Evolutionary conservation across 1,139 yeast genomes (phyloP), one percentile per base, ranked within the genome.

Genomic region (Debaryomycetaceae sp.): DNA sequence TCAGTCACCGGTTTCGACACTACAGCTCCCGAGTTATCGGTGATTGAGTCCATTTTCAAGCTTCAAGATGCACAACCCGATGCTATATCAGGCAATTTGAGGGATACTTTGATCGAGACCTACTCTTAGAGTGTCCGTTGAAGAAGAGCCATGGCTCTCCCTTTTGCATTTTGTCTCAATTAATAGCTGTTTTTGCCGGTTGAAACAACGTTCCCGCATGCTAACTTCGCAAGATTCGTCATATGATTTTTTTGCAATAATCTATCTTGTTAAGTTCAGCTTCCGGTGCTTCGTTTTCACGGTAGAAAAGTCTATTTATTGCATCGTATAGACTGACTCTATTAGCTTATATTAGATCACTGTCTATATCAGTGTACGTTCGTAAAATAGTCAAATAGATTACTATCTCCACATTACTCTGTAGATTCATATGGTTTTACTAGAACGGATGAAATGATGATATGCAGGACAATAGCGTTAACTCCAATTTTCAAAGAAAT

Each of bases 1-100:
- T 95, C 98, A 34, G 98, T 95, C 42, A 80, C 97, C 40, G 99
- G 99, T 52, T 79, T 88, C 57, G 99, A 93, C 69, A 93, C 99
- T 48, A 91, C 99, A 52, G 99, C 99, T 41, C 98, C 99, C 41
- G 99, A 95, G 71, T 78, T 95, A 61, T 89, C 96, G 55, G 99
- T 95, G 49, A 81, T 95, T 56, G 99, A 95, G 73, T 87, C 96
- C 63, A 95, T 95, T 57, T 95, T 93, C 81, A 85, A 89, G 69
- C 76, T 88, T 58, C 93, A 87, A 68, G 96, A 87, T 60, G 91
- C 89, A 51, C 88, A 84, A 64, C 95, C 95, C 51, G 93, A 87
- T 52, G 77, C 89, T 46, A 87, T 87, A 54, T 78, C 88, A 48
- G 88, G 89, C 57, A 81, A 84, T 72, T 79, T 88, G 71, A 86